A percentile compares a stretch with the other conserved stretches of the same genome.
Evolutionary conservation across 768 basidiomycete genomes (phyloP).

Genomic region (Tremella mesenterica): DNA sequence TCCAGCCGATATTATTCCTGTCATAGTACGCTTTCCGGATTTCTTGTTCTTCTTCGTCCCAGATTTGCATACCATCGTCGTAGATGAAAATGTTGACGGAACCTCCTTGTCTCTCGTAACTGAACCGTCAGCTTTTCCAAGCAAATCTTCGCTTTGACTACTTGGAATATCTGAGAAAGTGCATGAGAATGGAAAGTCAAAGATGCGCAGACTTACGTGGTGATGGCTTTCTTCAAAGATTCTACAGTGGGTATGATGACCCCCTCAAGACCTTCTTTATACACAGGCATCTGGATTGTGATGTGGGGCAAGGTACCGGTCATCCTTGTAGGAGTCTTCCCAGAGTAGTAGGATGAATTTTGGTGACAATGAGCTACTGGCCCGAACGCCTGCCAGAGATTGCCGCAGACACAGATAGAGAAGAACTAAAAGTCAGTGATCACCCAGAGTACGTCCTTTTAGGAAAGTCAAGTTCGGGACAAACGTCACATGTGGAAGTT

Average conservation of each 20-base stretch:
- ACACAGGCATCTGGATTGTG: constrained; percentile 70
- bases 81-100: constrained; percentile 60
- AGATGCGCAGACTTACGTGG: constrained; percentile 55
- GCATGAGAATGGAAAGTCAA: too few relatives aligned
- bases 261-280: constrained; percentile 55
- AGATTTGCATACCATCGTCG: constrained; percentile 70
- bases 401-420: constrained; percentile 36
- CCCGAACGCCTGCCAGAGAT: constrained; percentile 43
- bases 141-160: background rate
- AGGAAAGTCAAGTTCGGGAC: too few relatives aligned
- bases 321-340: constrained; percentile 31
- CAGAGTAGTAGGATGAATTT: constrained; percentile 42
- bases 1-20: constrained; percentile 65
- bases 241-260: constrained; percentile 54
- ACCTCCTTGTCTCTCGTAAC: constrained; percentile 70
- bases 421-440: constrained; percentile 27
- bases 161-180: too few relatives aligned
- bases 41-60: constrained; percentile 57
- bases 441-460: background rate
- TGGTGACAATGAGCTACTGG: constrained; percentile 42
- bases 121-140: background rate
- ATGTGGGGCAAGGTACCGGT: constrained; percentile 32
- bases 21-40: constrained; percentile 67
- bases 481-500: too few relatives aligned
- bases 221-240: constrained; percentile 76